Evolutionary conservation across 2,329 filamentous ascomycete species (phyloP).

Genomic region (Scedosporium minutisporum): DNA sequence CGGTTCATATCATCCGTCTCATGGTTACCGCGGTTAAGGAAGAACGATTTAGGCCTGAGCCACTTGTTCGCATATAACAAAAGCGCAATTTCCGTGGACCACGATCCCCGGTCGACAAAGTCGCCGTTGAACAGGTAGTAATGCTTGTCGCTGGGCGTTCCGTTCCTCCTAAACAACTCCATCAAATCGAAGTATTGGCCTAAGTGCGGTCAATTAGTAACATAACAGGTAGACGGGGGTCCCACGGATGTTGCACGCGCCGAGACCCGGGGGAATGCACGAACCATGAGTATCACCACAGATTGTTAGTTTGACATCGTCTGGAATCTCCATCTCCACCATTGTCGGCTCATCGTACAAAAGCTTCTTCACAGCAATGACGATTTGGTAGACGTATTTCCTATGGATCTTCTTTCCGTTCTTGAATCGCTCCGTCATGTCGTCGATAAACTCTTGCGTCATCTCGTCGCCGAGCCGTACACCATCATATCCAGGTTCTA

Average conservation of each 20-base stretch:
- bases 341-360: constrained; percentile 91
- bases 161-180: constrained; percentile 90
- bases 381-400: constrained; percentile 97
- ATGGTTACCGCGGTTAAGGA: constrained; percentile 95
- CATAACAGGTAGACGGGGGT: not conserved
- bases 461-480: constrained; percentile 68
- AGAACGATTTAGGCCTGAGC: constrained; percentile 79
- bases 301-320: constrained; percentile 75
- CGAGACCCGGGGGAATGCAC: constrained; percentile 15
- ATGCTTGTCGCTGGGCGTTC: constrained; percentile 73
- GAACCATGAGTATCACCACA: constrained; percentile 94
- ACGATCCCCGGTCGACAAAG: constrained; percentile 94
- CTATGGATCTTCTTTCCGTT: constrained; percentile 86
- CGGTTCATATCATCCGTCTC: constrained; percentile 99
- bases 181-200: constrained; percentile 96
- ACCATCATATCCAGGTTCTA: constrained; percentile 82
- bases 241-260: not conserved
- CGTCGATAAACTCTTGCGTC: constrained; percentile 93
- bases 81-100: constrained; percentile 95
- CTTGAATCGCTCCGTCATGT: constrained; percentile 96
- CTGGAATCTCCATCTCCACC: constrained; percentile 80
- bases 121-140: constrained; percentile 97
- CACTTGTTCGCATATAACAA: constrained; percentile 95
- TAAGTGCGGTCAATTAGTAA: constrained; percentile 21
- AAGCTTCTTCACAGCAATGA: constrained; percentile 80